phyloP scores from a whole-genome alignment of 768 basidiomycete genomes.

The Xerocomellus amylosporus region DNA sequence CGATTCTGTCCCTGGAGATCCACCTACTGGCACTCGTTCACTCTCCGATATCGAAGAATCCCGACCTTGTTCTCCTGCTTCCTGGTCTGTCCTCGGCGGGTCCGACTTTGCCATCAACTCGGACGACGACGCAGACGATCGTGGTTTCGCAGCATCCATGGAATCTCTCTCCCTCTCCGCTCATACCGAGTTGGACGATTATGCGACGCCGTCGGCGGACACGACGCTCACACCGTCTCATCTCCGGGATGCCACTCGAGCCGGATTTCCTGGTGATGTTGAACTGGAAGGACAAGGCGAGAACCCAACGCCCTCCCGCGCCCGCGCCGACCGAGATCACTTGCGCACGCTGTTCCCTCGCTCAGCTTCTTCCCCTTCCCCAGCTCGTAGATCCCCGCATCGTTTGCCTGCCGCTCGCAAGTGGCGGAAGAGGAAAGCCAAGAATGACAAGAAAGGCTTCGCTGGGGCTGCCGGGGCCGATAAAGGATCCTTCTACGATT shows the following conservation, averaged over 20 bases:
- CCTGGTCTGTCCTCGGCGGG: slow-evolving; percentile 39
- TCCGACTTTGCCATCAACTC: slow-evolving; percentile 32
- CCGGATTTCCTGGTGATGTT: background rate
- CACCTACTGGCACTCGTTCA: slow-evolving; percentile 4
- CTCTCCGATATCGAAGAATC: slow-evolving; percentile 30
- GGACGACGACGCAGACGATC: slow-evolving; percentile 29
- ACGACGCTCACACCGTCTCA: slow-evolving; percentile 7
- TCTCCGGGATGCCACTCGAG: background rate
- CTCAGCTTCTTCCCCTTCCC: slow-evolving; percentile 55
- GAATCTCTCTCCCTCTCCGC: slow-evolving; percentile 36
- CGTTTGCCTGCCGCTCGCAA: slow-evolving; percentile 20
- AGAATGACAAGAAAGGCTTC: slow-evolving; percentile 11
- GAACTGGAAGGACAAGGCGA: background rate
- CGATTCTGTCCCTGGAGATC: slow-evolving; percentile 18
- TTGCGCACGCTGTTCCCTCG: slow-evolving; percentile 34
- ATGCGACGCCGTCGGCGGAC: slow-evolving; percentile 6
- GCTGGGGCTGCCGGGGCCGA: slow-evolving; percentile 13
- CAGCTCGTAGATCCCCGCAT: slow-evolving; percentile 38
- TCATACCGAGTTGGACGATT: slow-evolving; percentile 15
- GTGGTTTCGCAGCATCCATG: slow-evolving; percentile 34
- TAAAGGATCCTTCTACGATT: slow-evolving; percentile 41
- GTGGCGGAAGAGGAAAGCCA: slow-evolving; percentile 16
- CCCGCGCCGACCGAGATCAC: slow-evolving; percentile 26
- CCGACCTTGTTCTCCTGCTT: slow-evolving; percentile 30
- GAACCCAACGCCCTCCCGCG: slow-evolving; percentile 10